Base-by-base conservation (phyloP, 225 moss, liverwort and hornwort genomes). In the Sphagnum contortum region DNA sequence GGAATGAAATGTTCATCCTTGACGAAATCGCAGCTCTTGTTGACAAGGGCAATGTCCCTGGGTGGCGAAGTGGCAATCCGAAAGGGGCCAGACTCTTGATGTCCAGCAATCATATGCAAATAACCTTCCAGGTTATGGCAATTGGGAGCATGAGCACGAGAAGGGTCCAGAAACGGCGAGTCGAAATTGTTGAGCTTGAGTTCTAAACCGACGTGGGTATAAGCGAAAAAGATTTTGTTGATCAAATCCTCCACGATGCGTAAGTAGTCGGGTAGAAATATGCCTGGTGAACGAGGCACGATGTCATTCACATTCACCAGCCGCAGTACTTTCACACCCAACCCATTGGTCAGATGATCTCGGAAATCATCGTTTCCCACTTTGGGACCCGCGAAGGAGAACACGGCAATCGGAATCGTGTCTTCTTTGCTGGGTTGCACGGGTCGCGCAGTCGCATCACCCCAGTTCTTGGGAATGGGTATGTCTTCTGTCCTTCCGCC, bases 101-200 rank as follows among this genome's bases (percentile, higher is more conserved):
- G 60, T 60, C 80, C 85, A 55, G 79, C 85, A 0, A 81, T 4
- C 56, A 88, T n/a, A 68, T 88, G 88, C 60, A 88, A 47, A 6
- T 85, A 85, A 0, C 69, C 72, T 77, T 86, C 85, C 0, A 80
- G 68, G 57, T 80, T 86, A 64, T 88, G 85, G 59, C 64, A 52
- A 45, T 47, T 1, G 49, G 45, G 52, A 0, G 57, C 0, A n/a
- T 45, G 55, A 8, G 57, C 45, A 13, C 9, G 10, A 3, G 46
- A 49, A 52, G 72, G 64, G 4, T 78, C 66, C 64, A 88, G 58
- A 13, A 72, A 74, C 46, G 11, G 57, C 4, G 88, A 88, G 0
- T 61, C 14, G 53, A 5, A 0, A 61, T 86, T 68, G 4, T 83
- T 58, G 5, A 83, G 0, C 12, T 53, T 1, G 6, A 88, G 56